Evolutionary conservation across 768 basidiomycete species (phyloP).

Genomic region (Boletus insuetus): DNA sequence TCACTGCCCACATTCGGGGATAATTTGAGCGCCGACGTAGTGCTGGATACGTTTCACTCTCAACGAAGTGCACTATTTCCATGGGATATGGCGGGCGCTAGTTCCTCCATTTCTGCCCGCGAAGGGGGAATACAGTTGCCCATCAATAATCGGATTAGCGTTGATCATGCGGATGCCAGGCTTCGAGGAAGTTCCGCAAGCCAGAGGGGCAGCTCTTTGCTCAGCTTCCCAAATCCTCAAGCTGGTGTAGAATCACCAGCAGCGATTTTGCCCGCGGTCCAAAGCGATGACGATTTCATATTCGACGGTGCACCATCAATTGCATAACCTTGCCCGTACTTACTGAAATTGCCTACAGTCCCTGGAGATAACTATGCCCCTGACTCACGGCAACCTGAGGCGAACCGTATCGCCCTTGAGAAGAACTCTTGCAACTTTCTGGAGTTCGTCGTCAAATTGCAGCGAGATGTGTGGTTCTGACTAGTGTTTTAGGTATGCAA

Average conservation of each 20-base stretch:
- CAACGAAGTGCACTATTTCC: conserved; percentile 75
- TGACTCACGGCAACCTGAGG: conserved; percentile 56
- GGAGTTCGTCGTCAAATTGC: conserved; percentile 47
- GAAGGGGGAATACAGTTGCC: conserved; percentile 30
- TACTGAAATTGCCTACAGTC: conserved; percentile 23
- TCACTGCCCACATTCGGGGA: conserved; percentile 50
- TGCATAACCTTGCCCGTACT: not conserved
- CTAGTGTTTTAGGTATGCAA: conserved; percentile 56
- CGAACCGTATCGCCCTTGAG: conserved; percentile 60
- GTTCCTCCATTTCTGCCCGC: conserved; percentile 48
- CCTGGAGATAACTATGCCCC: conserved; percentile 26
- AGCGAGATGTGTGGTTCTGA: conserved; percentile 10
- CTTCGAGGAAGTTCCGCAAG: conserved; percentile 55
- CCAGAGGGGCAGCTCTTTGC: conserved; percentile 57
- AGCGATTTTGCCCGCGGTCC: conserved; percentile 37
- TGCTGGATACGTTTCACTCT: conserved; percentile 43
- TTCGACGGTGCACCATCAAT: conserved; percentile 53
- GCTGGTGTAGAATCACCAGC: conserved; percentile 50
- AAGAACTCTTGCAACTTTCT: conserved; percentile 78
- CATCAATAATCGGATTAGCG: conserved; percentile 44
- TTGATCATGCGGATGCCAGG: conserved; percentile 52
- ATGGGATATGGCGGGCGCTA: conserved; percentile 78
- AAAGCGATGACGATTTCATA: conserved; percentile 58
- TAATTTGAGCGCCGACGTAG: conserved; percentile 47
- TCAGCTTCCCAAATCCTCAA: conserved; percentile 43